Conservation (phyloP, 805 yeast species). For the Candida bentonensis region DNA sequence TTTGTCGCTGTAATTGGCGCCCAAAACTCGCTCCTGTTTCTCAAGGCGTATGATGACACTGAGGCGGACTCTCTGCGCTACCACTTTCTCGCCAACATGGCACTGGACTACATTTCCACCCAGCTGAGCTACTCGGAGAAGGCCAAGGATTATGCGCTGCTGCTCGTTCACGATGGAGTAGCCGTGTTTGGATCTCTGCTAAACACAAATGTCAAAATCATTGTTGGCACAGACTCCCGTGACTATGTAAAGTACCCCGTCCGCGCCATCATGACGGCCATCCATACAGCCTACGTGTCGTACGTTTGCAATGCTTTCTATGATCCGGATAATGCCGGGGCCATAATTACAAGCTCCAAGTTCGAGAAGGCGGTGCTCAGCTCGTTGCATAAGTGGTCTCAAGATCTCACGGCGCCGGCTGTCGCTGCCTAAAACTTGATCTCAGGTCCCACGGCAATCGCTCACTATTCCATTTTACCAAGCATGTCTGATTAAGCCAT, state of each 20-base stretch:
- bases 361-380: constrained; percentile 15
- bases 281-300: constrained; percentile 18
- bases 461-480: too few species aligned
- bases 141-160: constrained; percentile 12
- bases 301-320: constrained; percentile 22
- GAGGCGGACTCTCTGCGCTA: constrained; percentile 10
- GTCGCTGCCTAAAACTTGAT: neutral
- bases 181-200: constrained; percentile 23
- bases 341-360: constrained; percentile 13
- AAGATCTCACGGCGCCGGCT: constrained; percentile 4
- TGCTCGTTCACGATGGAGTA: constrained; percentile 22
- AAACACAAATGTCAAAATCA: constrained; percentile 20
- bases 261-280: constrained; percentile 7
- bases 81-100: constrained; percentile 24
- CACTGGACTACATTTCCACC: constrained; percentile 21
- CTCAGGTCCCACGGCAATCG: too few species aligned
- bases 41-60: neutral
- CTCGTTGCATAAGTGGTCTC: constrained; percentile 11
- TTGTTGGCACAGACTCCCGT: constrained; percentile 19
- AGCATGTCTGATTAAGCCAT: too few species aligned
- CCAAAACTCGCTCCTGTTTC: neutral
- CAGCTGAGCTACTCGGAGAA: constrained; percentile 10
- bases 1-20: neutral
- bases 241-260: constrained; percentile 6
- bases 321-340: constrained; percentile 7